Evolutionary conservation across 1,284 basidiomycete genomes (phyloP), one percentile per base, ranked within the genome.

Genomic region (Testicularia cyperi): DNA sequence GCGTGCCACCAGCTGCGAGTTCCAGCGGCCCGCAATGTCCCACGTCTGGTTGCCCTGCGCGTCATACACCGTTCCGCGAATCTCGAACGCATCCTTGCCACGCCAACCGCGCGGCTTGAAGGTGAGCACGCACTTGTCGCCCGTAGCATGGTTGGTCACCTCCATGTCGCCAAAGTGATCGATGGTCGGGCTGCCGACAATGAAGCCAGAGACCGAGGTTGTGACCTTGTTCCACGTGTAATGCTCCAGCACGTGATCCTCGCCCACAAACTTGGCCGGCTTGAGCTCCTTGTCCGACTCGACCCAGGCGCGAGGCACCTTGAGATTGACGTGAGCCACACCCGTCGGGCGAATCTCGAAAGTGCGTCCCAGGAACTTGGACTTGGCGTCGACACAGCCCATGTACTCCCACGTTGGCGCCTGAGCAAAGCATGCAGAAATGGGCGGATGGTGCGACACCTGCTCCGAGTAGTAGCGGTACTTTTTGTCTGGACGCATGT

Each of bases 81-180:
- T 92, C 78, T 97, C 92, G 68, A 83, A 91, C 0, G 92, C 90
- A 61, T 92, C 88, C 70, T 85, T 88, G 22, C 90, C 90, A 51
- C 91, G 81, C 92, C 94, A 97, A 6, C 90, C 90, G 51, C 92
- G 83, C 2, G 92, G 92, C 79, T 96, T 96, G 82, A 98, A 97
- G 1, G 90, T 92, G 19, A 97, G 79, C 0, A 88, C 81, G 68
- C 91, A 96, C 32, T 83, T 84, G 67, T 97, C 92, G n/a, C 85
- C 84, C 0, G 92, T 97, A 8, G 89, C 85, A 74, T 97, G 92
- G 71, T 97, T 97, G 24, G 85, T 87, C 44, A 94, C 80, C 85
- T 89, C 74, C 86, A 95, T 90, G 70, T 95, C 65, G 16, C 92
- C 92, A 70, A 94, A 96, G 80, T 98, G 94, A 75, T 97, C 94